Base-by-base conservation (phyloP, 2,329 filamentous ascomycete species). In the Phialocephala sp. region DNA sequence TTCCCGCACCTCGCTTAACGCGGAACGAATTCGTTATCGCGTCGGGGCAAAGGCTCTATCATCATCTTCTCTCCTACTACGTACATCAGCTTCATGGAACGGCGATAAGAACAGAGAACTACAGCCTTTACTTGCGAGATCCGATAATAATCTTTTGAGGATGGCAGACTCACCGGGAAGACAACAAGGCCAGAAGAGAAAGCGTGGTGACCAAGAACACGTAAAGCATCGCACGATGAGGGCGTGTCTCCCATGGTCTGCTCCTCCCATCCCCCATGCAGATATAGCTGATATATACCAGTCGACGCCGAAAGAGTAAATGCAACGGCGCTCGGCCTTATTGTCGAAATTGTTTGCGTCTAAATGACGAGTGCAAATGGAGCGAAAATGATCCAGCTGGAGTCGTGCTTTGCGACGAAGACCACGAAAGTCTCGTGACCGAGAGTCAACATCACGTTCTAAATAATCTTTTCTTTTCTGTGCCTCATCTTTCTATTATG, bases 401-500 rank as follows among this genome's bases (percentile, higher is more conserved):
- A 50, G 45, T 22, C n/a, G n/a, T 24, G 6, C n/a, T 22, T 22
- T 11, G 12, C n/a, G 45, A 24, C 1, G n/a, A 50, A 2, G 20
- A 22, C n/a, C n/a, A 9, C 12, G 45, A 50, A 24, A 50, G 45
- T 50, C 45, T 50, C 20, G n/a, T 50, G 45, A 22, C n/a, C n/a
- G 20, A 50, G 12, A 24, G 12, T n/a, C 45, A 50, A 20, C 45
- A 50, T 50, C 45, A n/a, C 11, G 45, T 50, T 50, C n/a, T 50
- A n/a, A 50, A 11, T 24, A 9, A 14, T 24, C 45, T 50, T 22
- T 50, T 50, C 45, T 50, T 50, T 50, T 50, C 45, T 50, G 45
- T 50, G 11, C 45, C 45, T 50, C 45, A 50, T 50, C 45, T 50
- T 22, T 50, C 45, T 50, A 5, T 50, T n/a, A 50, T 50, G n/a